Evolutionary conservation across 768 basidiomycete species (phyloP), one percentile per base, ranked within the genome.

Genomic region (Phanerodontia chrysosporium): DNA sequence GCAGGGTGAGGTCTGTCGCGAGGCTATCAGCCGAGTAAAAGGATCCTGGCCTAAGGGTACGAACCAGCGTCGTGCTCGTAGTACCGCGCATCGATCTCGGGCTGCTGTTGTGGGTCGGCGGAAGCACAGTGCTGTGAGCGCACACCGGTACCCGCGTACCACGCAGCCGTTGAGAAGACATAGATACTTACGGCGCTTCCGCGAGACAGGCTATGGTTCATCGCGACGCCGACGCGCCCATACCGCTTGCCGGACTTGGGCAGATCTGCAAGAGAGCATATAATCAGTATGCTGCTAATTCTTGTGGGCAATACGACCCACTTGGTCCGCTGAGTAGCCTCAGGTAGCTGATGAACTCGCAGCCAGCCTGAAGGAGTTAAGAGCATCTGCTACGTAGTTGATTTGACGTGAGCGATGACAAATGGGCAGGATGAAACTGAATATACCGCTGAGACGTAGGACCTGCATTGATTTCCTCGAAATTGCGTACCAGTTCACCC

Each of bases 181-280:
- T n/a, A n/a, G 22, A 24, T 30, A 55, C 68, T 46, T 49, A 72
- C 71, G 29, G 73, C 71, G 0, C 67, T 67, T 10, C 74, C 74
- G 16, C 70, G 61, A 2, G 66, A 67, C 57, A 69, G 70, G 12
- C 66, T 62, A 45, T 71, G 69, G 27, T 67, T 69, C 25, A 66
- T 53, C 1, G 63, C 62, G n/a, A 58, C 59, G 5, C 62, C 56
- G 9, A 75, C 45, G 4, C 63, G 65, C 51, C 69, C 58, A 57
- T 74, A 73, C 52, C 55, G 58, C 57, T 66, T 67, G 3, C 64
- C 66, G 0, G 59, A 27, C 53, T 65, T 60, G 3, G 60, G 64
- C 2, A 45, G 58, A 30, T 61, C 62, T 64, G 21, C n/a, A 13
- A 5, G 3, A 12, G 3, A 14, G n/a, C n/a, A n/a, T n/a, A n/a